Conservation (phyloP, 768 basidiomycete genomes). For the Lepiota subincarnata region DNA sequence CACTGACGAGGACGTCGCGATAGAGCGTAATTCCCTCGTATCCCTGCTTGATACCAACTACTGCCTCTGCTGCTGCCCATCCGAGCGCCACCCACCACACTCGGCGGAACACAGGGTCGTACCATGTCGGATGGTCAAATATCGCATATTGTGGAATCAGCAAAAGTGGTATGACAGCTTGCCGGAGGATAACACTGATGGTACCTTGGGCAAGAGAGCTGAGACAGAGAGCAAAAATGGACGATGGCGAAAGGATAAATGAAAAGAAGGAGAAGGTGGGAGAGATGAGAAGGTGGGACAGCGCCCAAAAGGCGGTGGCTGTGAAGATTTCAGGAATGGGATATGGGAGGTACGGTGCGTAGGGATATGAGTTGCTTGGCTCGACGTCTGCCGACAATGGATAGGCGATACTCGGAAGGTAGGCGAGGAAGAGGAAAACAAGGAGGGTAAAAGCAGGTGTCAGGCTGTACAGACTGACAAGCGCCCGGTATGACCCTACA, state of each 20-base stretch:
- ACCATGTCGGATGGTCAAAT: conserved; percentile 45
- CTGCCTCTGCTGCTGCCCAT: conserved; percentile 68
- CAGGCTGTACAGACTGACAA: conserved; percentile 53
- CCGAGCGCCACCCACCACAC: conserved; percentile 80
- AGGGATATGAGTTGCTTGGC: conserved; percentile 29
- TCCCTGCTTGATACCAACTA: conserved; percentile 63
- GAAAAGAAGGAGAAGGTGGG: conserved; percentile 37
- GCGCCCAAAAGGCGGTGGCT: conserved; percentile 57
- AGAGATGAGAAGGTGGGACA: conserved; percentile 43
- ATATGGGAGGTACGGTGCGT: conserved; percentile 45
- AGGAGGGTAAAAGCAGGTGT: conserved; percentile 53
- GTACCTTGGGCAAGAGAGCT: conserved; percentile 51
- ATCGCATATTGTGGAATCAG: conserved; percentile 13
- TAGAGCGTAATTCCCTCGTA: conserved; percentile 67
- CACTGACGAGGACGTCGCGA: conserved; percentile 57
- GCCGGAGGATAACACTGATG: conserved; percentile 42
- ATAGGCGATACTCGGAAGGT: conserved; percentile 48
- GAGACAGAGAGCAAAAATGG: conserved; percentile 46
- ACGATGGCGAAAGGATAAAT: conserved; percentile 44
- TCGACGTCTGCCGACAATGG: conserved; percentile 25
- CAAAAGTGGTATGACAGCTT: conserved; percentile 14
- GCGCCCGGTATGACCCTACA: conserved; percentile 58
- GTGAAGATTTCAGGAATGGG: conserved; percentile 65
- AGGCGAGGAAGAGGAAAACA: conserved; percentile 45
- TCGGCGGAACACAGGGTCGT: conserved; percentile 53